A percentile compares a stretch with the other conserved stretches of the same genome.
phyloP scores from a whole-genome alignment of 805 yeast genomes.

The Wickerhamomyces chaumierensis region DNA sequence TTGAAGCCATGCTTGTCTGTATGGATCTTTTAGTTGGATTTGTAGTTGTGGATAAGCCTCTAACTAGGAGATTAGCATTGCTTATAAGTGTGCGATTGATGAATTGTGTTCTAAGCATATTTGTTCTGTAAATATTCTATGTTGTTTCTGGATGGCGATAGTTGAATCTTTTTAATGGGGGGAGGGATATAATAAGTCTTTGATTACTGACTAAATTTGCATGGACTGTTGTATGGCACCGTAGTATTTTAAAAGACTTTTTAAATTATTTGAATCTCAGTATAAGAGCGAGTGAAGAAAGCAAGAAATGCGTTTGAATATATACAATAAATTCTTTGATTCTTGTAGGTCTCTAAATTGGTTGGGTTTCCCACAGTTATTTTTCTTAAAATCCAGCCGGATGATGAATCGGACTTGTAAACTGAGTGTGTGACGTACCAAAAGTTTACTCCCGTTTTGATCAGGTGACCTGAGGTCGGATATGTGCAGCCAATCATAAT shows the following conservation, averaged over 20 bases:
- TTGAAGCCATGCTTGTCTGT: not conserved
- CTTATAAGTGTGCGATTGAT: not conserved
- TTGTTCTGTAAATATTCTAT: not conserved
- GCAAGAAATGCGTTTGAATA: no score
- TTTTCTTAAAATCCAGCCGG: not conserved
- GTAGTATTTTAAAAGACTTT: no score
- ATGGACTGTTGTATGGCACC: not conserved
- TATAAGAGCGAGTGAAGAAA: no score
- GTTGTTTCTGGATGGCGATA: not conserved
- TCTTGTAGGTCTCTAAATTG: no score
- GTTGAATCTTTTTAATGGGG: not conserved
- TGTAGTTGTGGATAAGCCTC: not conserved
- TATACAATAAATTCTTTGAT: no score
- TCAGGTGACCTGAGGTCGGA: not conserved
- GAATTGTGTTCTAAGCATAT: not conserved
- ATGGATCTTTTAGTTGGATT: not conserved
- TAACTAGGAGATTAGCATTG: not conserved
- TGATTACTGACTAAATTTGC: no score
- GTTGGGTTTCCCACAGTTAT: not conserved
- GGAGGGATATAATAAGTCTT: no score
- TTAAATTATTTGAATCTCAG: no score
- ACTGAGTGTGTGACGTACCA: not conserved
- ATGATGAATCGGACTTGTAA: not conserved
- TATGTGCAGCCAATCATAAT: not conserved
- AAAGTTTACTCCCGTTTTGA: not conserved